phyloP scores from a whole-genome alignment of 1,139 yeast genomes.

The Yamadazyma sp. region DNA sequence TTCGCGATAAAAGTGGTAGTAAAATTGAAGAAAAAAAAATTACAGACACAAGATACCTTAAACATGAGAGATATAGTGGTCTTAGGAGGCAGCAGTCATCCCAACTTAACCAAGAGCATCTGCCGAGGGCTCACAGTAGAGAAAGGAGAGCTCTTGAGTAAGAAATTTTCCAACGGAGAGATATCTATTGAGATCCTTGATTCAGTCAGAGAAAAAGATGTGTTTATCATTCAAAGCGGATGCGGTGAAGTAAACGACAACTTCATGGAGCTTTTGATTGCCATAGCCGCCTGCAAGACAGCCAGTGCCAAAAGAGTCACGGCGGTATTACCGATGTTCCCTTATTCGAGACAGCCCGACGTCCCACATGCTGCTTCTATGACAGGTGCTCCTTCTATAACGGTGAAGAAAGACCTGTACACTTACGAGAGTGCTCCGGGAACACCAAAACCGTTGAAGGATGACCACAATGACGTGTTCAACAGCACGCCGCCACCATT shows the following conservation, averaged over 20 bases:
- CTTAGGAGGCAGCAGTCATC: constrained; percentile 76
- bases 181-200: constrained; percentile 81
- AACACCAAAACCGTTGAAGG: constrained; percentile 50
- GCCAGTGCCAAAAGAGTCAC: constrained; percentile 94
- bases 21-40: too few species aligned
- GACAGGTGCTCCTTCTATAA: constrained; percentile 43
- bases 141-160: constrained; percentile 55
- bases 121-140: constrained; percentile 64
- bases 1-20: too few species aligned
- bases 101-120: constrained; percentile 58
- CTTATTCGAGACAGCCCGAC: constrained; percentile 95
- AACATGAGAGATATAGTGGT: constrained; percentile 74
- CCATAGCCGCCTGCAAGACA: constrained; percentile 92
- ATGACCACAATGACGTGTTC: constrained; percentile 15
- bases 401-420: constrained; percentile 43
- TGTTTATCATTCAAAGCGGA: constrained; percentile 77
- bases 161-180: constrained; percentile 80
- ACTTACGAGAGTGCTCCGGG: constrained; percentile 66
- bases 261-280: constrained; percentile 82
- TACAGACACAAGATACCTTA: background rate
- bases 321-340: constrained; percentile 92
- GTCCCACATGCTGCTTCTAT: constrained; percentile 82
- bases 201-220: constrained; percentile 92
- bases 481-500: constrained; percentile 18
- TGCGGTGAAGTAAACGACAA: constrained; percentile 92